Evolutionary conservation across 1,139 yeast genomes (phyloP), one percentile per base, ranked within the genome.

Genomic region (Geotrichum citri-aurantii): DNA sequence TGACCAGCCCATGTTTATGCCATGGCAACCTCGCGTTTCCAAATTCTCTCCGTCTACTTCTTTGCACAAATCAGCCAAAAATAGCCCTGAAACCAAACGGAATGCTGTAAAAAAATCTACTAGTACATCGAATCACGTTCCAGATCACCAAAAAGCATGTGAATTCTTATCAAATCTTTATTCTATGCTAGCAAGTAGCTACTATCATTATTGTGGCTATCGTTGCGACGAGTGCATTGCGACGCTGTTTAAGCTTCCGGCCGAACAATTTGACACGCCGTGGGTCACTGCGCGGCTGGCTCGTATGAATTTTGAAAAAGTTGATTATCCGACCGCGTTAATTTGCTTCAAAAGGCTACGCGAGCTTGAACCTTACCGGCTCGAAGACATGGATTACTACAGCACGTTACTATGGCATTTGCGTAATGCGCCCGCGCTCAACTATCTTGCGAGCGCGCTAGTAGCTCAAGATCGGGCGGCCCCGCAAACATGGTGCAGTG

Each of bases 361-460:
- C 56, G 75, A 75, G 59, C 62, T 85, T 26, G 97, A 91, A 71
- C 81, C 95, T 51, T 87, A 93, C n/a, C 77, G 98, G 59, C 71
- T 86, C 29, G 85, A 84, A 62, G 98, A 91, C 69, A 90, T 93
- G 95, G 99, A 93, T 68, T 84, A 85, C 67, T 91, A 83, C 68
- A 89, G 97, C 0, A 93, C 98, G 0, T 75, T 91, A 47, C 77
- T 93, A 61, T 93, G 99, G 99, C 99, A 93, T 74, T 74, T 91
- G 57, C 91, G 88, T 61, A 86, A 86, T 65, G 92, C 88, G 60
- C 82, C 84, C n/a, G 93, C 86, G 60, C 77, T 93, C 55, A 85
- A 95, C 23, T 85, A 80, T 67, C 76, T 95, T 60, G 89, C 97
- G 5, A 90, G 88, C 68, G 97, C 90, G 65, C 75, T 91, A 49